Base-by-base conservation (phyloP, 2,329 filamentous ascomycete species). In the Trichoderma hamatum region DNA sequence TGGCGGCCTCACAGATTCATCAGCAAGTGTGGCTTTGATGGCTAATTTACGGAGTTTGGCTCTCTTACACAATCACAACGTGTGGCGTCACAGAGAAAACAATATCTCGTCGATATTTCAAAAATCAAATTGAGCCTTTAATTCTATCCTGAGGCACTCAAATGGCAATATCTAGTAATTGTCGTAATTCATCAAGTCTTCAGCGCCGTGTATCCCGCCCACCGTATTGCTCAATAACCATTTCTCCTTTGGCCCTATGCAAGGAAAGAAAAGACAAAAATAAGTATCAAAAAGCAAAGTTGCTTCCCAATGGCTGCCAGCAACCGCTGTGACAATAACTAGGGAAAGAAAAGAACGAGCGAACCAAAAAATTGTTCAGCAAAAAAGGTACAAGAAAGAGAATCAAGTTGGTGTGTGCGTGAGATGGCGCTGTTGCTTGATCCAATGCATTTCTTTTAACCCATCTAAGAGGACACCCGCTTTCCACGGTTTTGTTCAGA, bases 301-400 rank as follows among this genome's bases (percentile, higher is more conserved):
- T 21, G 21, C 19, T n/a, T 52, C 32, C 16, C n/a, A n/a, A 43
- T 59, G 52, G 51, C 58, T 56, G 60, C 67, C 52, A 30, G 60
- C 52, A 65, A 65, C 67, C 54, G 36, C 54, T 51, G 6, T 59
- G 56, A 58, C 13, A 54, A 58, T 26, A 66, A 55, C 32, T 34
- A 43, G 34, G 34, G n/a, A 28, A 63, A 21, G 32, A 49, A 34
- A 32, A 26, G 39, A 43, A 9, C 7, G 34, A n/a, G 32, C 34
- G 36, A 54, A 49, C 52, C 52, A 26, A 59, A 26, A 56, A 54
- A 11, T 36, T 36, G 49, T 32, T 43, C 32, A 52, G 51, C 32
- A 54, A 54, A n/a, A 62, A 30, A 69, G 51, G 56, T 69, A 46
- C 52, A 69, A 55, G 32, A 55, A 59, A 24, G n/a, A 52, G 49